phyloP scores from a whole-genome alignment of 78 protist species.

The Chrysochromulina tobinii region DNA sequence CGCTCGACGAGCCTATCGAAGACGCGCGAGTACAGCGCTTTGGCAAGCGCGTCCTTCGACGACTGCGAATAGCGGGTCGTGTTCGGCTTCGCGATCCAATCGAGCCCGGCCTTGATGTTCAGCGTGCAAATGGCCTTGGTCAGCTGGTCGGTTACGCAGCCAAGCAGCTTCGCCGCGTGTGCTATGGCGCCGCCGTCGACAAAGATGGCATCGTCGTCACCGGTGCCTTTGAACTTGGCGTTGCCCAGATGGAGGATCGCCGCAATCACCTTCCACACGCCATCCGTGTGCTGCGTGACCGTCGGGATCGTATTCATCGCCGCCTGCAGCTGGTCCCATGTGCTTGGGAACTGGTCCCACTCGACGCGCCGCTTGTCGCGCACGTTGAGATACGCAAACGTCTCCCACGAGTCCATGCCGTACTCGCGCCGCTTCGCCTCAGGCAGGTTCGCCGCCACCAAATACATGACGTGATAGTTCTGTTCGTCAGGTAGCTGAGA shows the following conservation, averaged over 20 bases:
- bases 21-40: constrained; percentile 84
- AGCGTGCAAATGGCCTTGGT: background rate
- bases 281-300: background rate
- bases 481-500: constrained; percentile 21
- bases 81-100: constrained; percentile 65
- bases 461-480: constrained; percentile 40
- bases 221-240: constrained; percentile 57
- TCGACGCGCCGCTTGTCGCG: background rate
- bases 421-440: too few relatives aligned
- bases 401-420: background rate
- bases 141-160: constrained; percentile 8
- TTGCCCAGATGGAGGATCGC: constrained; percentile 84
- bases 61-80: constrained; percentile 52
- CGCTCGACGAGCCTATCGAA: constrained; percentile 83
- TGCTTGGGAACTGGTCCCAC: background rate
- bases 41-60: constrained; percentile 87
- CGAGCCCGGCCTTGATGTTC: constrained; percentile 45
- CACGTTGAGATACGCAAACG: background rate
- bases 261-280: background rate
- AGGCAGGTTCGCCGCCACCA: background rate
- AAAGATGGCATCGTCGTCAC: constrained; percentile 54
- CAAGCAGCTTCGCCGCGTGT: constrained; percentile 56
- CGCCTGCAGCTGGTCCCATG: background rate
- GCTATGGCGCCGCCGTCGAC: background rate
- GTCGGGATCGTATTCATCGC: background rate